Base-by-base conservation (phyloP, 2,329 filamentous ascomycete species). In the Diplodia scrobiculata region DNA sequence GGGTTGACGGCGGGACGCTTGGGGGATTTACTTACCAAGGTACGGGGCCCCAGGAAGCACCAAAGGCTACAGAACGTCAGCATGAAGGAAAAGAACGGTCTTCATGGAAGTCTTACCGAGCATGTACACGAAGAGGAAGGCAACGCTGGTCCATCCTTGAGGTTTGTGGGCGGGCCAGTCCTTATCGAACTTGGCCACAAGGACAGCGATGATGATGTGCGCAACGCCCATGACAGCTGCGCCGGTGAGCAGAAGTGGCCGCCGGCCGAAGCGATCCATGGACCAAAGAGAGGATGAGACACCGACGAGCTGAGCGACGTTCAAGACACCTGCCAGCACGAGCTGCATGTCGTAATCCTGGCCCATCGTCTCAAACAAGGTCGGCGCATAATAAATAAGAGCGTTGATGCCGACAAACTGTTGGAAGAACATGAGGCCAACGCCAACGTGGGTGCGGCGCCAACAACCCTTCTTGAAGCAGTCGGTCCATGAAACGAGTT, bases 61-160 rank as follows among this genome's bases (percentile, higher is more conserved):
- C 85, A 70, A 90, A 90, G 1, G 82, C 80, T 66, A 50, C 13
- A 25, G 1, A 34, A 36, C 17, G n/a, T 68, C 25, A 66, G 63
- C 19, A 14, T 21, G 17, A 19, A 41, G 3, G 5, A 25, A 47
- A 29, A 5, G 14, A 7, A 25, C 14, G 3, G 9, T n/a, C n/a
- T 9, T 5, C 19, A n/a, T 3, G 2, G 25, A 19, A 25, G 34
- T 21, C 65, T 53, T 63, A 66, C 65, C 65, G 25, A 88, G 75
- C 73, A 89, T 85, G 72, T 88, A 89, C 51, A 88, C 80, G 55
- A 88, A 80, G n/a, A 87, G 77, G 69, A 87, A 84, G 0, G 83
- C 83, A 0, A 87, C 82, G n/a, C 79, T 81, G 14, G 78, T 76
- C 84, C 84, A 86, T 7, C 86, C 86, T 67, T 83, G 79, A 0